Evolutionary conservation across 2,329 filamentous ascomycete genomes (phyloP), one percentile per base, ranked within the genome.

Genomic region (Dactylellina leptospora): DNA sequence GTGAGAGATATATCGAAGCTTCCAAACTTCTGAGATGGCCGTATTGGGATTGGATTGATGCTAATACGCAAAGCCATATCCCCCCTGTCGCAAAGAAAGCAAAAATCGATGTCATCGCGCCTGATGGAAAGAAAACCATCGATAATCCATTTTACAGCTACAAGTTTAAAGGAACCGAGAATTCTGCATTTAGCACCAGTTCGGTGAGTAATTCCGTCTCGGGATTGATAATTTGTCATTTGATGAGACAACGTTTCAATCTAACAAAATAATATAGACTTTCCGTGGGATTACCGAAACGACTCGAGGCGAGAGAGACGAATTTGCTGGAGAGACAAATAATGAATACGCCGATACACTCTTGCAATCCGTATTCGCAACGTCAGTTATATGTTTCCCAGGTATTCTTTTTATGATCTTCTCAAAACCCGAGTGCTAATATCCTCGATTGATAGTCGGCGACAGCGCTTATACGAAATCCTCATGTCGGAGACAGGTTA

Each of bases 11-110:
- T 30, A 10, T 51, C 22, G 70, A 61, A 18, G 75, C 75, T 10
- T 68, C 70, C 4, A 63, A 60, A 25, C 59, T 59, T 60, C 72
- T 76, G 23, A 51, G 75, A 60, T 40, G 74, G 10, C 75, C 75
- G 75, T 76, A 76, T 55, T 76, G 75, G 75, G 75, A 76, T 61
- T 76, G 75, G 75, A 20, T 74, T 27, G 38, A 48, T 4, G 53
- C 66, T 6, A 18, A 61, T 3, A 63, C 48, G 4, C 50, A 45
- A 40, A 75, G 74, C 16, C 64, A 64, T 5, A 47, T 74, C 16
- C 75, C 75, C 1, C 23, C 47, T 16, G 47, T 59, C 5, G 30
- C 74, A 10, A 73, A 58, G 27, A 28, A 53, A 33, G 22, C 60
- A 4, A 69, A 11, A 18, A 28, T 76, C 22, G 18, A 40, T 6